These are phyloP conservation scores for Periglandula ipomoeae DNA, from an alignment of 2,329 filamentous ascomycete species.

Conservation along the genomic window DNA sequence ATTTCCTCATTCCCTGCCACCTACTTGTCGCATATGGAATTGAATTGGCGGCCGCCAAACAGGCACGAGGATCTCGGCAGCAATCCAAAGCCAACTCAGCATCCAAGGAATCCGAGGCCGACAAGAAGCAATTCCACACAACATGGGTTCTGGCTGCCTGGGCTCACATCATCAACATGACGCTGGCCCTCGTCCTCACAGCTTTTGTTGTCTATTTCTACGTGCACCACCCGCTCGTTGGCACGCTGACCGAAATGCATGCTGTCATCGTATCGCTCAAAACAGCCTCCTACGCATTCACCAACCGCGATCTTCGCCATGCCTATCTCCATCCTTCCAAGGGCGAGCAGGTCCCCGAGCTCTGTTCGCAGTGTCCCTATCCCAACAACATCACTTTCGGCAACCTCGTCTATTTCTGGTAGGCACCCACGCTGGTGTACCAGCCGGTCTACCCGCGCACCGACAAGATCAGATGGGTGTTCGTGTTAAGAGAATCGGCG, in stretches of 20 bases:
- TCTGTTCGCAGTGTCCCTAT: slow-evolving; percentile 80
- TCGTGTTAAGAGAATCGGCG: slow-evolving; percentile 76
- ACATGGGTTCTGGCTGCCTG: slow-evolving; percentile 76
- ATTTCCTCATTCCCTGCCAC: slow-evolving; percentile 82
- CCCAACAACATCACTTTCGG: slow-evolving; percentile 80
- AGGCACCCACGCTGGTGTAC: slow-evolving; percentile 92
- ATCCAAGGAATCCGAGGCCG: slow-evolving; percentile 40
- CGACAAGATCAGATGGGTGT: slow-evolving; percentile 71
- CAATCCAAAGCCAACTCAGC: slow-evolving; percentile 40
- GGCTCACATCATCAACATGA: slow-evolving; percentile 75
- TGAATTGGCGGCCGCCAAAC: slow-evolving; percentile 71
- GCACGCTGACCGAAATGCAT: slow-evolving; percentile 82
- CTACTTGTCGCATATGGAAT: slow-evolving; percentile 85
- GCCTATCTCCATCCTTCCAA: slow-evolving; percentile 71
- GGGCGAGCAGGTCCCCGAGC: slow-evolving; percentile 63
- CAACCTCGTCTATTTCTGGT: slow-evolving; percentile 95
- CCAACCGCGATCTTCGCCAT: slow-evolving; percentile 89
- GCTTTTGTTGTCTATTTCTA: slow-evolving; percentile 82
- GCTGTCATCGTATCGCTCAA: slow-evolving; percentile 95
- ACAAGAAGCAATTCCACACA: slow-evolving; percentile 56
- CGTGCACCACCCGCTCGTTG: slow-evolving; percentile 88
- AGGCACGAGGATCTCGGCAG: slow-evolving; percentile 61
- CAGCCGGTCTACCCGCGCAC: slow-evolving; percentile 93
- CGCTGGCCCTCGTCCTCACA: slow-evolving; percentile 69
- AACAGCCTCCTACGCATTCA: slow-evolving; percentile 90